These are phyloP conservation scores for Penicillium corylophilum DNA, from an alignment of 2,329 filamentous ascomycete genomes.

Conservation along the genomic window DNA sequence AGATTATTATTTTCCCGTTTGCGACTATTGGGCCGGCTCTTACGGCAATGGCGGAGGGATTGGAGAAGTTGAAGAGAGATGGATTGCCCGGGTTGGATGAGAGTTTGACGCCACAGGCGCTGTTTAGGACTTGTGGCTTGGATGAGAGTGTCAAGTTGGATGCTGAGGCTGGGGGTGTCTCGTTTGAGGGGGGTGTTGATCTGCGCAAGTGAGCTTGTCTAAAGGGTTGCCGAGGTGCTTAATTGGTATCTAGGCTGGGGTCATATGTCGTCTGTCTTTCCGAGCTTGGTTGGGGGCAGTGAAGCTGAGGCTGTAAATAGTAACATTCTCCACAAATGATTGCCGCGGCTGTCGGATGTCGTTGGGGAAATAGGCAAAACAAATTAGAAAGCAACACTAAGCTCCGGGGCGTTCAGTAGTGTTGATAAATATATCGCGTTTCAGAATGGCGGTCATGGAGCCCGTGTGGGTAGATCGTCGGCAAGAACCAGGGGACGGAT, in stretches of 20 bases:
- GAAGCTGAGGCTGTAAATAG: conserved; percentile 14
- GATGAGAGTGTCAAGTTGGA: conserved; percentile 44
- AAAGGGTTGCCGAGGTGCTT: neutral
- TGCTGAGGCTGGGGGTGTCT: conserved; percentile 38
- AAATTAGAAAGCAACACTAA: neutral
- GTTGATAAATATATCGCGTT: neutral
- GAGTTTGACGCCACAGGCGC: conserved; percentile 37
- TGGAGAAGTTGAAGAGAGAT: conserved; percentile 39
- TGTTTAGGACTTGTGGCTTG: conserved; percentile 47
- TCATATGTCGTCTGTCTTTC: neutral
- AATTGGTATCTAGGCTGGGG: neutral
- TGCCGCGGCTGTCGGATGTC: neutral
- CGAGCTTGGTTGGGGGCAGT: neutral
- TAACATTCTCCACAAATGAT: conserved; percentile 11
- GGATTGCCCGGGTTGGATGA: conserved; percentile 33
- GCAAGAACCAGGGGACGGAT: neutral
- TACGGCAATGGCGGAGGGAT: conserved; percentile 35
- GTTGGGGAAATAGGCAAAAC: neutral
- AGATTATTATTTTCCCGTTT: conserved; percentile 46
- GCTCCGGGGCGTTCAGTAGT: neutral
- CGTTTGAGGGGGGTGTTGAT: conserved; percentile 35
- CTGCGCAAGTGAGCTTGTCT: conserved; percentile 16
- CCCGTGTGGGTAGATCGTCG: neutral
- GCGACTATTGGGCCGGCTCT: conserved; percentile 40
- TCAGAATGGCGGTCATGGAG: neutral